Percentiles rank a stretch among this genome's conserved stretches.
Evolutionary conservation across 164 flowering plant species (phyloP).

Genomic region (Macadamia integrifolia): DNA sequence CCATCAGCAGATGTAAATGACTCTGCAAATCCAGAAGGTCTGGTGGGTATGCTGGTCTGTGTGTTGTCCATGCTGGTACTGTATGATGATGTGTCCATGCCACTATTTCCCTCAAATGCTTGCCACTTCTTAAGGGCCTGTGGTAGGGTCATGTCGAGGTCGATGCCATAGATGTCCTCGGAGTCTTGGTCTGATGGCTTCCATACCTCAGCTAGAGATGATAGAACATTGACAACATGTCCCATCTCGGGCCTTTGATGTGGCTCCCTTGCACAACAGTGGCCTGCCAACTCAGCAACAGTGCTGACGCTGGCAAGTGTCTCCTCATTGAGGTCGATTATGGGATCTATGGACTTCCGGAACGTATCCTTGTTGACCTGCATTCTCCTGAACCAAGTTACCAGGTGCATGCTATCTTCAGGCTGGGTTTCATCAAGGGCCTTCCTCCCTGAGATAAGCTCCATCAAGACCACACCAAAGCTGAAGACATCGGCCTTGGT

Average conservation of each 20-base stretch:
- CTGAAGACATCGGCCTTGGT: conserved; percentile 73
- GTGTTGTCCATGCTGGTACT: conserved; percentile 72
- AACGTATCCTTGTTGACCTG: conserved; percentile 56
- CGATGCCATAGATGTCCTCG: conserved; percentile 64
- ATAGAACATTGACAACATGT: conserved; percentile 69
- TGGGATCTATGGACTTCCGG: conserved; percentile 58
- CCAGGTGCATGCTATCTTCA: conserved; percentile 75
- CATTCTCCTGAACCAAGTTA: conserved; percentile 73
- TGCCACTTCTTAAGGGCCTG: conserved; percentile 84
- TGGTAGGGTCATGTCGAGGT: conserved; percentile 58
- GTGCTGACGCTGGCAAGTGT: conserved; percentile 53
- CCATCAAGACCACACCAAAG: conserved; percentile 80
- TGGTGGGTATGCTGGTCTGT: conserved; percentile 80
- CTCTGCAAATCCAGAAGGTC: conserved; percentile 83
- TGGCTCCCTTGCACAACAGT: conserved; percentile 76
- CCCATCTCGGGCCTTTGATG: conserved; percentile 83
- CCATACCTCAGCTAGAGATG: conserved; percentile 69
- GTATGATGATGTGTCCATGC: conserved; percentile 37
- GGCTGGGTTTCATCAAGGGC: conserved; percentile 72
- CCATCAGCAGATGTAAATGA: conserved; percentile 85
- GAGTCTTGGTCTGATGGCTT: conserved; percentile 47
- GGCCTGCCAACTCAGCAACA: conserved; percentile 77
- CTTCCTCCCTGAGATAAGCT: conserved; percentile 60
- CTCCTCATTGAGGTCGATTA: conserved; percentile 52
- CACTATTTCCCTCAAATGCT: conserved; percentile 49